These are phyloP conservation scores for Debaryomycetaceae sp. DNA, from an alignment of 1,139 yeast species.

Conservation along the genomic window DNA sequence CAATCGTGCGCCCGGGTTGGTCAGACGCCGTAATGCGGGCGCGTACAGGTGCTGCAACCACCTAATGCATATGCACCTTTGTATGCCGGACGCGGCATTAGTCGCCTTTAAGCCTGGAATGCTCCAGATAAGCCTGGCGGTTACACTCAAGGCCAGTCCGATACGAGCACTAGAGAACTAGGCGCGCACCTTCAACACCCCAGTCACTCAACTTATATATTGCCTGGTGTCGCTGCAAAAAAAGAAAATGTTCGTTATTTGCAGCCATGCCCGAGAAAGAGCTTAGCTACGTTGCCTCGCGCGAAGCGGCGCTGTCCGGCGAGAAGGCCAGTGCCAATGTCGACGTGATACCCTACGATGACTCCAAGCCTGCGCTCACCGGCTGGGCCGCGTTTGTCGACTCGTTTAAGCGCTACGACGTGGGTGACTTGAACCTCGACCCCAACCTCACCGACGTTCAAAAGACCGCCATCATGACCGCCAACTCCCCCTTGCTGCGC, in stretches of 20 bases:
- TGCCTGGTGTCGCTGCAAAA: slow-evolving; percentile 1
- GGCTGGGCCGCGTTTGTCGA: slow-evolving; percentile 46
- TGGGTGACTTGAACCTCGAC: slow-evolving; percentile 51
- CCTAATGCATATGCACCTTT: too few species aligned
- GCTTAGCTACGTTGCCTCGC: slow-evolving; percentile 37
- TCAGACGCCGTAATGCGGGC: too few species aligned
- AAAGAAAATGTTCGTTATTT: neutral
- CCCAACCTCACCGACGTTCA: slow-evolving; percentile 66
- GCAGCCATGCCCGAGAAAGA: slow-evolving; percentile 38
- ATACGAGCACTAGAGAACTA: too few species aligned
- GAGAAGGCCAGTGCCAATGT: slow-evolving; percentile 40
- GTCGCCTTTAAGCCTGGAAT: too few species aligned
- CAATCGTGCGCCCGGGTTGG: too few species aligned
- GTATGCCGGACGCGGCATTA: too few species aligned
- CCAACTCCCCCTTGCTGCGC: slow-evolving; percentile 27
- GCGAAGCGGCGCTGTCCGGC: slow-evolving; percentile 33
- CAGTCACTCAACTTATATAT: too few species aligned
- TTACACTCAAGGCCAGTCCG: too few species aligned
- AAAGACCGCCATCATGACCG: slow-evolving; percentile 41
- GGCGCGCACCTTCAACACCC: too few species aligned
- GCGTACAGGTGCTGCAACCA: too few species aligned
- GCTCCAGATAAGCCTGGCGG: too few species aligned
- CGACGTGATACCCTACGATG: slow-evolving; percentile 36
- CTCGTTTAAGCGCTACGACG: slow-evolving; percentile 54
- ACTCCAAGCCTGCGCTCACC: slow-evolving; percentile 21